phyloP scores from a whole-genome alignment of 2,329 filamentous ascomycete species.

The Sporothrix phasma region DNA sequence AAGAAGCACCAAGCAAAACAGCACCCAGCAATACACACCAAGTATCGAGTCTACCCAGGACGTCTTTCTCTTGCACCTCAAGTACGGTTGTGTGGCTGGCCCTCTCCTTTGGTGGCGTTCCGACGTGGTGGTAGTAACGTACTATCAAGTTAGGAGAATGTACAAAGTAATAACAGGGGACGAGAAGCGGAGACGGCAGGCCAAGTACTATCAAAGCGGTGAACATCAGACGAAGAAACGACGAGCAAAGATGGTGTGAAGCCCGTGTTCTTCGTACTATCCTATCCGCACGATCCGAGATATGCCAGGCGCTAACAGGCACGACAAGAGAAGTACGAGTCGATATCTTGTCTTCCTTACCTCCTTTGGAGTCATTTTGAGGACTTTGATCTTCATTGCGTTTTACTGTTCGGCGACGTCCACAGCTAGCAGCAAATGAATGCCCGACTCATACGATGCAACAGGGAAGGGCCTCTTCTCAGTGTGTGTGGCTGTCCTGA shows the following conservation, averaged over 20 bases:
- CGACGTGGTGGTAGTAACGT: too few relatives aligned
- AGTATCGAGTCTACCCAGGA: background rate
- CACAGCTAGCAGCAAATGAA: too few relatives aligned
- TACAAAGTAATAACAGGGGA: background rate
- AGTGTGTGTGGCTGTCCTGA: background rate
- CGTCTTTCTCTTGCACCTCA: too few relatives aligned
- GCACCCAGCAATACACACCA: background rate
- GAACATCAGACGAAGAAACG: background rate
- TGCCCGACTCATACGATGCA: background rate
- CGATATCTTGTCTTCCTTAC: too few relatives aligned
- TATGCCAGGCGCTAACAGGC: background rate
- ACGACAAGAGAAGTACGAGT: too few relatives aligned
- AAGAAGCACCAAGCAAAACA: too few relatives aligned
- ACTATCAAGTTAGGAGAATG: too few relatives aligned
- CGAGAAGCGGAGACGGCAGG: background rate
- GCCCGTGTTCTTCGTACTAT: too few relatives aligned
- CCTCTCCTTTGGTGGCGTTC: too few relatives aligned
- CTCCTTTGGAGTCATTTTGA: too few relatives aligned
- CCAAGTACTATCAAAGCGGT: background rate
- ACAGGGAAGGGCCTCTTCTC: too few relatives aligned
- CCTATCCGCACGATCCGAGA: background rate
- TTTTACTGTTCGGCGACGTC: too few relatives aligned
- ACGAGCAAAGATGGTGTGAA: background rate
- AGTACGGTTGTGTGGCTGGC: background rate
- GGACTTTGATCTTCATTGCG: background rate